Base-by-base conservation (phyloP, 1,139 yeast species). In the Suhomyces maxii region DNA sequence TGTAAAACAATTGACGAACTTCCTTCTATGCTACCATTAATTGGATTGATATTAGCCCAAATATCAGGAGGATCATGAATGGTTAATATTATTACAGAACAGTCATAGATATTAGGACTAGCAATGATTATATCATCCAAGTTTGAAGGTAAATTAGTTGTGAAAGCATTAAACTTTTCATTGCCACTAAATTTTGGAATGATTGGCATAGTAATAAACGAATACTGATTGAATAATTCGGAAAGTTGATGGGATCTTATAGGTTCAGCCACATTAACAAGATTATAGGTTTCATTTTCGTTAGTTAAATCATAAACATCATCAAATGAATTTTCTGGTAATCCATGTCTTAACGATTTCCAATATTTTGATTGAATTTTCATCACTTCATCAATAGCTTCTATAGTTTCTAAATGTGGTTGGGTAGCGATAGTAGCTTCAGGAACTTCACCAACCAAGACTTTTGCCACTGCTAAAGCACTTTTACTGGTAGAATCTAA, bases 31-130 rank as follows among this genome's bases (percentile, higher is more conserved):
- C 79, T 76, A 8, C 98, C 98, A 26, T 86, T 80, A 7, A 85
- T 68, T 0, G 96, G 90, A 61, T 90, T 90, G 30, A 85, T 71
- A 53, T 86, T 82, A 1, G 96, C 96, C 96, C 97, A 90, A 7
- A 93, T 77, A 52, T 90, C 95, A 2, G 97, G 91, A 2, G 98
- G 90, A 58, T 91, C 98, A 64, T 91, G 98, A 11, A 91, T 82
- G 8, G 89, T 67, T 12, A 93, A 72, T 12, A 90, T 71, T 8
- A 91, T 66, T 7, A 86, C 80, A 18, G 81, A 77, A 40, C 83
- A 73, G 10, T 80, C 76, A 61, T 84, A 84, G 25, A 91, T 78
- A 51, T 83, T 80, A 6, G 90, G 86, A 13, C 96, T 82, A 30
- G 95, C 88, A 43, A 91, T 64, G 10, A 91, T 80, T 47, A 88